Evolutionary conservation across 2,329 filamentous ascomycete genomes (phyloP), one percentile per base, ranked within the genome.

Genomic region (Pseudocercospora fuligena): DNA sequence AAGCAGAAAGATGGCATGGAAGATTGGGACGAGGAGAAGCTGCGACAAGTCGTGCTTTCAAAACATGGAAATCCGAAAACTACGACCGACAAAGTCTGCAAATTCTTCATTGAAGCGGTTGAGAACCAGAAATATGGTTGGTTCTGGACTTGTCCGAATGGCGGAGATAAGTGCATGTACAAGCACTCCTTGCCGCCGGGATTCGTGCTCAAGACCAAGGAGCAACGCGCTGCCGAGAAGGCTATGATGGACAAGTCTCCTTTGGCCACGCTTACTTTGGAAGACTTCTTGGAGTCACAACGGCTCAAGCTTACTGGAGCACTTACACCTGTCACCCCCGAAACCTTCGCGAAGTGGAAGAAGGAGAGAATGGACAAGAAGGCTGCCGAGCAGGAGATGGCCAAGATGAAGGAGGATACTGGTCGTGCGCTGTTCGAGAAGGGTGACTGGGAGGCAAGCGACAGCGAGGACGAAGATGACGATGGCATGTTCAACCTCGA

Each of bases 101-200:
- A 98, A 82, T 97, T 84, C 85, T 99, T 99, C 79, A 95, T 98
- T 78, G 90, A 94, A 73, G 95, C 95, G 27, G 95, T 99, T 69
- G 95, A 99, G 82, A 95, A 99, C 78, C 92, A 93, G 75, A 99
- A 98, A 82, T 99, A 99, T 76, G 95, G 95, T 69, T 99, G 95
- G 95, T 98, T 99, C 82, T 99, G 95, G 95, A 86, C 89, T 66
- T 99, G 95, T 86, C 95, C 95, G 56, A 98, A 98, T 77, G 94
- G 93, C 71, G 94, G 92, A 70, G 91, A 99, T 78, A 92, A 97
- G 81, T 99, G 95, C 91, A 98, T 95, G 90, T 99, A 99, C 79
- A 94, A 92, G 82, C 95, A 99, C 80, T 93, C 92, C 76, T 86
- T 99, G 75, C 95, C 96, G 74, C 92, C 94, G 76, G 95, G 95